These are phyloP conservation scores for Kodamaea fungicola DNA, from an alignment of 1,139 yeast genomes.

Conservation along the genomic window DNA sequence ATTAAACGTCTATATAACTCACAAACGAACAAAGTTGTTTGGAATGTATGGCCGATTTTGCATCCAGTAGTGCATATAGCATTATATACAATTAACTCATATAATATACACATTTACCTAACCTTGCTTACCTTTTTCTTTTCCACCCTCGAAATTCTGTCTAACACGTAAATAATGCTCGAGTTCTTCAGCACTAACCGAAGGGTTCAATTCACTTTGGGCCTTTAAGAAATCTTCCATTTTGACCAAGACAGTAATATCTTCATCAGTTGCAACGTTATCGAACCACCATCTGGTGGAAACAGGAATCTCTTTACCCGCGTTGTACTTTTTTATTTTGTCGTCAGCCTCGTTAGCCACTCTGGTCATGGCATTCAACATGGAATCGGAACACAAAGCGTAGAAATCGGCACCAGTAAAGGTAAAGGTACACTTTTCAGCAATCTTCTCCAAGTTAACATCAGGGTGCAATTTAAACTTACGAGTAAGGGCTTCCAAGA, in stretches of 20 bases:
- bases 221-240: conserved; percentile 77
- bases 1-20: too few relatives aligned
- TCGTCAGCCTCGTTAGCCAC: conserved; percentile 74
- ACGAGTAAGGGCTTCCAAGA: conserved; percentile 83
- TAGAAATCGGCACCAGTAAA: conserved; percentile 98
- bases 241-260: conserved; percentile 64
- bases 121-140: conserved; percentile 25
- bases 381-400: conserved; percentile 91
- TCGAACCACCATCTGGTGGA: conserved; percentile 92
- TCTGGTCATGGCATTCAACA: conserved; percentile 93
- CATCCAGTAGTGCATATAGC: too few relatives aligned
- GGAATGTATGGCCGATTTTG: too few relatives aligned
- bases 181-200: conserved; percentile 85
- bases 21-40: too few relatives aligned
- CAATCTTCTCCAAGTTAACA: conserved; percentile 60
- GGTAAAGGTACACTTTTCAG: conserved; percentile 75
- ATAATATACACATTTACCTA: neutral
- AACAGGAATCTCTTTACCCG: conserved; percentile 35
- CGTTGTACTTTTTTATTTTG: conserved; percentile 56
- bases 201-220: conserved; percentile 66
- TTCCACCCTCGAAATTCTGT: conserved; percentile 68
- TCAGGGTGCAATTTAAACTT: conserved; percentile 64
- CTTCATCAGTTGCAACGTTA: conserved; percentile 65
- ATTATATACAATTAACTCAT: neutral
- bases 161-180: conserved; percentile 76